Conservation (phyloP, 257 asterid species). For the Petunia secreta region DNA sequence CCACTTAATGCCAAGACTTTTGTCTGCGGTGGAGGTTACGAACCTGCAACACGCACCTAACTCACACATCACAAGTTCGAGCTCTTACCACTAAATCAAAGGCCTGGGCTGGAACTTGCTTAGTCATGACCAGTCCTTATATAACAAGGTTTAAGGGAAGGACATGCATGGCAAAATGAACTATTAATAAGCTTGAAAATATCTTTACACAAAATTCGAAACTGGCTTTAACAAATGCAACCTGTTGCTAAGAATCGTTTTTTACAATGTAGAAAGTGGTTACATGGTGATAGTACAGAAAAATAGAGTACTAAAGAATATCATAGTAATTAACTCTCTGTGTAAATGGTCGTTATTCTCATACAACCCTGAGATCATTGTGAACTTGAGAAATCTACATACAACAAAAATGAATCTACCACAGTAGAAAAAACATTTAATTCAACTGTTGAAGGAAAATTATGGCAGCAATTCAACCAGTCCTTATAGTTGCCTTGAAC, state of each 20-base stretch:
- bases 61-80: too few species aligned
- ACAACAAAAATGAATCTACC: constrained; percentile 16
- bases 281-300: background rate
- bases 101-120: background rate
- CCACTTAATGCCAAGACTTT: too few species aligned
- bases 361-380: constrained; percentile 11
- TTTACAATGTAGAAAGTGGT: constrained; percentile 12
- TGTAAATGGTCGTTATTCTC: constrained; percentile 8
- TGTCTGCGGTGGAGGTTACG: too few species aligned
- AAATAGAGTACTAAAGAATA: constrained; percentile 14
- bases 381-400: background rate
- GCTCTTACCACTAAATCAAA: too few species aligned
- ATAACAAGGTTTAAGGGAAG: background rate
- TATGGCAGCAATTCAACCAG: background rate
- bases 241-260: background rate
- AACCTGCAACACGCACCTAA: too few species aligned
- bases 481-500: background rate
- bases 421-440: background rate
- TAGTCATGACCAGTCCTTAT: background rate
- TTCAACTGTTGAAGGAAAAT: constrained; percentile 11
- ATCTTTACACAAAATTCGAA: background rate
- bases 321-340: background rate
- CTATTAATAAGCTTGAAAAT: background rate
- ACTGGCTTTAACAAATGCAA: background rate
- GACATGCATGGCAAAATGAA: background rate